phyloP scores from a whole-genome alignment of 2,329 filamentous ascomycete species.

The Xylariales sp. region DNA sequence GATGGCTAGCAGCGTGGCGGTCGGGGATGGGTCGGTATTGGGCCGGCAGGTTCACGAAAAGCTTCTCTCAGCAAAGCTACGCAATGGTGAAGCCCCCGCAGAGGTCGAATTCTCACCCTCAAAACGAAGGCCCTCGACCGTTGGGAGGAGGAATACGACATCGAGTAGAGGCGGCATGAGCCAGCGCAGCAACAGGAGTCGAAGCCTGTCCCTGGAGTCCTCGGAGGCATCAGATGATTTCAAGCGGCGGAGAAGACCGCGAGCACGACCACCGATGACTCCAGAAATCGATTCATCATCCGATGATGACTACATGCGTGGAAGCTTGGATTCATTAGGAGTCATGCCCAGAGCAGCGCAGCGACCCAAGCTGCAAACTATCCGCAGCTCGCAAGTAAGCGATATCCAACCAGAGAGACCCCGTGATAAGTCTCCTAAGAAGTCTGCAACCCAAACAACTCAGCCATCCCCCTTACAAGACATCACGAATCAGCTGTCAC shows the following conservation, averaged over 20 bases:
- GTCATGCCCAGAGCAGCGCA: slow-evolving; percentile 14
- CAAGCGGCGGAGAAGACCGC: slow-evolving; percentile 13
- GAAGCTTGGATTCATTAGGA: slow-evolving; percentile 17
- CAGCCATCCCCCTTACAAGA: slow-evolving; percentile 8
- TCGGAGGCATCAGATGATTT: slow-evolving; percentile 16
- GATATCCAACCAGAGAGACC: not conserved
- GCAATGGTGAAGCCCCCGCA: slow-evolving; percentile 32
- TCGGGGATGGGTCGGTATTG: slow-evolving; percentile 38
- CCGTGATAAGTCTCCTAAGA: not conserved
- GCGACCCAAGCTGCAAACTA: slow-evolving; percentile 18
- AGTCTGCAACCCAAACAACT: not conserved
- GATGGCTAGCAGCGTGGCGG: slow-evolving; percentile 28
- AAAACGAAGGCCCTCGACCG: slow-evolving; percentile 8
- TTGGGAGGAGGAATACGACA: slow-evolving; percentile 13
- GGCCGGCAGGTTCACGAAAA: slow-evolving; percentile 41
- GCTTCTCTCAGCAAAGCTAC: slow-evolving; percentile 41
- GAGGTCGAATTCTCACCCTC: slow-evolving; percentile 18
- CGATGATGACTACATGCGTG: slow-evolving; percentile 16
- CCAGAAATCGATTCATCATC: slow-evolving; percentile 15
- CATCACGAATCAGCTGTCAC: slow-evolving; percentile 1
- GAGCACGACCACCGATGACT: slow-evolving; percentile 8
- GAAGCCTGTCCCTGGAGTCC: slow-evolving; percentile 12
- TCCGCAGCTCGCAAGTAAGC: slow-evolving; percentile 16
- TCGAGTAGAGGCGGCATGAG: slow-evolving; percentile 7
- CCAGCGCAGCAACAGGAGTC: slow-evolving; percentile 8